These are phyloP conservation scores for Boletus tomentosulus DNA, from an alignment of 768 basidiomycete species.

Conservation along the genomic window DNA sequence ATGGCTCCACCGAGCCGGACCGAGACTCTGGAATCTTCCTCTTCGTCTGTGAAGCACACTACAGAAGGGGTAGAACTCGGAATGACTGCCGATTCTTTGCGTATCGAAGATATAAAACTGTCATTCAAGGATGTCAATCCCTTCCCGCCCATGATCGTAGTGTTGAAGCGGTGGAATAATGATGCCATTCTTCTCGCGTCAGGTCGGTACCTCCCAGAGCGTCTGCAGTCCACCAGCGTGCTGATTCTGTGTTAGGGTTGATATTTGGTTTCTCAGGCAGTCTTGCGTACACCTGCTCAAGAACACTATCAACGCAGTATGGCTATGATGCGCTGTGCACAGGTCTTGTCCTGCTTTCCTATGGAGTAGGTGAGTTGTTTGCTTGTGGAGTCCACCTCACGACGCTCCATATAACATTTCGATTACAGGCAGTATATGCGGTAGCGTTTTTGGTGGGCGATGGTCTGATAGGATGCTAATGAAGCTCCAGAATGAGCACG, in stretches of 20 bases:
- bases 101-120: slow-evolving; percentile 41
- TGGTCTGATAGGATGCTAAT: slow-evolving; percentile 50
- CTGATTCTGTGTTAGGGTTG: slow-evolving; percentile 42
- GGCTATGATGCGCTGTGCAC: slow-evolving; percentile 64
- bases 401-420: background rate
- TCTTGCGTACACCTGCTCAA: slow-evolving; percentile 68
- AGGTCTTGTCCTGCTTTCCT: slow-evolving; percentile 73
- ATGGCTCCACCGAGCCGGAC: background rate
- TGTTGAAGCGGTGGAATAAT: slow-evolving; percentile 65
- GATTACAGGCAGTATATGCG: slow-evolving; percentile 42
- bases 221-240: background rate
- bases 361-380: slow-evolving; percentile 54
- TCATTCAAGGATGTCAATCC: slow-evolving; percentile 72
- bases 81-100: background rate
- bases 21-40: background rate
- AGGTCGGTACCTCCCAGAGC: slow-evolving; percentile 8
- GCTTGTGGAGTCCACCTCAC: background rate
- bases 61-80: slow-evolving; percentile 2
- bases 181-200: slow-evolving; percentile 46
- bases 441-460: slow-evolving; percentile 55
- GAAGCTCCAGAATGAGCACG: slow-evolving; percentile 39
- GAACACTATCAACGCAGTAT: slow-evolving; percentile 63
- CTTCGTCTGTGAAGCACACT: slow-evolving; percentile 5
- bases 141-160: slow-evolving; percentile 52
- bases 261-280: slow-evolving; percentile 71